These are phyloP conservation scores for Periconia sp. DNA, from an alignment of 2,329 filamentous ascomycete species.

Conservation along the genomic window DNA sequence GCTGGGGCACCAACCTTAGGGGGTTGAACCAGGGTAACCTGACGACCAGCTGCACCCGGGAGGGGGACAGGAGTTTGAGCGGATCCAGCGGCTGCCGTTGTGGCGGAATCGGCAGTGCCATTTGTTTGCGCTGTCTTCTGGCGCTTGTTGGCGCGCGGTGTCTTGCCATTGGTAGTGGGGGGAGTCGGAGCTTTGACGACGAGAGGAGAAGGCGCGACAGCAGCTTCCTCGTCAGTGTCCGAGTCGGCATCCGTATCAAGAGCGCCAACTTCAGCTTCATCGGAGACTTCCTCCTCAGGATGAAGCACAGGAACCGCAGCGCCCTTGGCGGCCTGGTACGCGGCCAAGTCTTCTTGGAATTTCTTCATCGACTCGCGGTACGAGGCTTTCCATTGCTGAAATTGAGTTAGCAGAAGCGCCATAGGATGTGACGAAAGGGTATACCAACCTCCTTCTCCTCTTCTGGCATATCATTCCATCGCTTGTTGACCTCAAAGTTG, in stretches of 20 bases:
- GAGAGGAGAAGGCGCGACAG: conserved; percentile 33
- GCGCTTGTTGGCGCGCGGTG: conserved; percentile 45
- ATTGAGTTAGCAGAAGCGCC: neutral
- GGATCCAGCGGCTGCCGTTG: conserved; percentile 22
- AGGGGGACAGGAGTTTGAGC: conserved; percentile 33
- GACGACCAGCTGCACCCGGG: conserved; percentile 19
- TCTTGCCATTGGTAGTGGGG: conserved; percentile 30
- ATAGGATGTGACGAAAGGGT: neutral
- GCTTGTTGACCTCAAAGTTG: conserved; percentile 81
- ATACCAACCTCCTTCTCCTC: conserved; percentile 70
- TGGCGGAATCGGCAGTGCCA: conserved; percentile 20
- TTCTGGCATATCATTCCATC: conserved; percentile 80
- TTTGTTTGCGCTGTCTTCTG: conserved; percentile 42
- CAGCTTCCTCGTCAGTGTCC: conserved; percentile 39
- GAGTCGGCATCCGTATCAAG: conserved; percentile 51
- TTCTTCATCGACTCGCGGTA: conserved; percentile 60
- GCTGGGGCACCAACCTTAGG: conserved; percentile 14
- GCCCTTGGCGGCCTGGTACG: conserved; percentile 59
- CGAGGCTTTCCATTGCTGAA: conserved; percentile 51
- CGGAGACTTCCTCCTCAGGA: conserved; percentile 47
- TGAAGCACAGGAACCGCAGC: conserved; percentile 50
- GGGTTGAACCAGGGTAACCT: conserved; percentile 15
- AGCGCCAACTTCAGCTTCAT: conserved; percentile 40
- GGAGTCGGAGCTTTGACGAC: conserved; percentile 43
- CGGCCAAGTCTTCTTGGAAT: conserved; percentile 62